Evolutionary conservation across 1,284 basidiomycete species (phyloP), one percentile per base, ranked within the genome.

Genomic region (Coniferiporia weirii): DNA sequence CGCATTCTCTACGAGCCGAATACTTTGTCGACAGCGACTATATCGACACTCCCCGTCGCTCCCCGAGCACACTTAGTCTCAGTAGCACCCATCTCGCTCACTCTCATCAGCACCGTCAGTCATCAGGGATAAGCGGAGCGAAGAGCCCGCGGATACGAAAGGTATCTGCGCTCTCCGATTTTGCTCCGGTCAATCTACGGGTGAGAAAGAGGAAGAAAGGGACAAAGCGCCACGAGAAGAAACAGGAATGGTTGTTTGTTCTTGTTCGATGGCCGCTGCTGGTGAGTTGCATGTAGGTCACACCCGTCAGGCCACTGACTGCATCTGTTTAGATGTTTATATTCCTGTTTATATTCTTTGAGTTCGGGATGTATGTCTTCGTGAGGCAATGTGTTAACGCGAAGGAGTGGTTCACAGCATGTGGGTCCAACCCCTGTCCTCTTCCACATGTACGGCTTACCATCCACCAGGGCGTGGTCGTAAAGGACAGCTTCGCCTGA

Each of bases 301-400:
- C 27, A 20, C 19, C 43, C 17, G 5, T n/a, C 57, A 32, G 40
- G 1, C 38, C 49, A 48, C 17, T 51, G 17, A 34, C 5, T 10
- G 10, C 52, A 38, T 51, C 43, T 8, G 52, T 45, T 53, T 64
- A 95, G 89, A 71, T 80, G 62, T 79, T 94, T 65, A 89, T 99
- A 56, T 93, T 95, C 65, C 57, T 87, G 4, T 83, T 96, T 72
- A 98, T 99, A 64, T 79, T 84, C 35, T 77, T 83, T 34, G 91
- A 98, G 71, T 98, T 99, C 68, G 77, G 91, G 13, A 74, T 91
- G 35, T 95, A 98, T 69, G 84, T 98, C 45, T 64, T 91, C 27
- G 92, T 94, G 51, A 81, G 96, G 43, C 95, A 98, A 71, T 70
- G 95, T 15, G 96, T 98, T 45, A 95, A 95, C 68, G 80, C 91